Conservation (phyloP, 1,284 basidiomycete genomes). For the Neolentinus lepideus region DNA sequence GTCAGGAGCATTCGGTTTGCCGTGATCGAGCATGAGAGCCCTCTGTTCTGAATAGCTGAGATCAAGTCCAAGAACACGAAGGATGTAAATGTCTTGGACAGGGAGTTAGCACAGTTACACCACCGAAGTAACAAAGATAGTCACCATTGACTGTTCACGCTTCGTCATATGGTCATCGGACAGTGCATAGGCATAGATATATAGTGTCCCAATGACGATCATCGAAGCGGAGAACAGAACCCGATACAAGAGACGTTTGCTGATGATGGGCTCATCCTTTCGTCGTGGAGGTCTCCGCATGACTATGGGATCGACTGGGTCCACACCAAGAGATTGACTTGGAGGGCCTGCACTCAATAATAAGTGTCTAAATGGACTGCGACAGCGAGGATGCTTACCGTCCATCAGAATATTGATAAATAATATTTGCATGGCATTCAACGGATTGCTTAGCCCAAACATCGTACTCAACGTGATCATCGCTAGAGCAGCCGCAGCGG, state of each 20-base stretch:
- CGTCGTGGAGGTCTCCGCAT: conserved; percentile 86
- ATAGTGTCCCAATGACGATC: conserved; percentile 86
- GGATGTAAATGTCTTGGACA: conserved; percentile 81
- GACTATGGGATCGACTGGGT: conserved; percentile 87
- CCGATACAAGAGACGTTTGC: conserved; percentile 62
- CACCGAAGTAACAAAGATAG: conserved; percentile 17
- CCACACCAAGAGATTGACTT: conserved; percentile 92
- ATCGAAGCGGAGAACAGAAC: conserved; percentile 88
- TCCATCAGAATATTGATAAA: conserved; percentile 99
- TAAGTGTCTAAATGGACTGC: neutral
- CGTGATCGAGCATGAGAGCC: conserved; percentile 70
- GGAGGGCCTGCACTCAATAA: conserved; percentile 62
- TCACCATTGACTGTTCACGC: conserved; percentile 91
- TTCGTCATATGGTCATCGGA: conserved; percentile 76
- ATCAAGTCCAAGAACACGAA: conserved; percentile 97
- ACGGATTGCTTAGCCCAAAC: conserved; percentile 82
- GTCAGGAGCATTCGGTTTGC: conserved; percentile 87
- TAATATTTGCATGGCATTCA: conserved; percentile 98
- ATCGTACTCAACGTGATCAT: conserved; percentile 92
- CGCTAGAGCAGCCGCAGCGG: conserved; percentile 91
- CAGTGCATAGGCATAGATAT: conserved; percentile 80
- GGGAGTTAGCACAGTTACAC: neutral
- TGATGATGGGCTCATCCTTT: conserved; percentile 88
- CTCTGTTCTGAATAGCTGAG: conserved; percentile 91
- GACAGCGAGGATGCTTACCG: conserved; percentile 40